Base-by-base conservation (phyloP, 2,329 filamentous ascomycete species). In the Botrytis galanthina region DNA sequence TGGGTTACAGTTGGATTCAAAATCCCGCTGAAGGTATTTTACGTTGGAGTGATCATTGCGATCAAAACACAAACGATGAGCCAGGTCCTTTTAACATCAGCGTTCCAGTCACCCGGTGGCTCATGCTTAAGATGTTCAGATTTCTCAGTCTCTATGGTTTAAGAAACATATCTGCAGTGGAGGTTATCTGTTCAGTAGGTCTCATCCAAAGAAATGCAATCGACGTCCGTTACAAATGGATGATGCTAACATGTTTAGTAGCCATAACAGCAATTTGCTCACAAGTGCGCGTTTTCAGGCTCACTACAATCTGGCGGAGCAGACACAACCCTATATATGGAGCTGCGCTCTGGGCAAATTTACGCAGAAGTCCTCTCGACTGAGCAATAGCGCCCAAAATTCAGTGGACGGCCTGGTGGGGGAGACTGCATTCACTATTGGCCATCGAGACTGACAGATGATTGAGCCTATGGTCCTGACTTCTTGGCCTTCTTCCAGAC, bases 381-480 rank as follows among this genome's bases (percentile, higher is more conserved):
- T 18, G 51, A 57, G 8, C n/a, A 14, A 57, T 4, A 18, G 51
- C 7, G 3, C 5, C n/a, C n/a, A 57, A 29, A 29, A 14, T 2
- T 29, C 51, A 57, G 16, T 57, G 51, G 51, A 29, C 18, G 14
- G 2, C 18, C 14, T 57, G 51, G 8, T 0, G 18, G 14, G 51
- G 3, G 51, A 29, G n/a, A 57, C 14, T 57, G 0, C 6, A 57
- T 32, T 7, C n/a, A 29, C 7, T 18, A 2, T 29, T 29, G 6
- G 29, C 7, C n/a, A 14, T 57, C 14, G n/a, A 57, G 51, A 32
- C 3, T 1, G 14, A 18, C 29, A 29, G n/a, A 57, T 57, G n/a
- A n/a, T 29, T 57, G 14, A n/a, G n/a, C 1, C 16, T 57, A 29
- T 32, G n/a, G 3, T 16, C 0, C 0, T 3, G n/a, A 7, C 7